phyloP scores from a whole-genome alignment of 2,329 filamentous ascomycete species.

The Penicillium sp. region DNA sequence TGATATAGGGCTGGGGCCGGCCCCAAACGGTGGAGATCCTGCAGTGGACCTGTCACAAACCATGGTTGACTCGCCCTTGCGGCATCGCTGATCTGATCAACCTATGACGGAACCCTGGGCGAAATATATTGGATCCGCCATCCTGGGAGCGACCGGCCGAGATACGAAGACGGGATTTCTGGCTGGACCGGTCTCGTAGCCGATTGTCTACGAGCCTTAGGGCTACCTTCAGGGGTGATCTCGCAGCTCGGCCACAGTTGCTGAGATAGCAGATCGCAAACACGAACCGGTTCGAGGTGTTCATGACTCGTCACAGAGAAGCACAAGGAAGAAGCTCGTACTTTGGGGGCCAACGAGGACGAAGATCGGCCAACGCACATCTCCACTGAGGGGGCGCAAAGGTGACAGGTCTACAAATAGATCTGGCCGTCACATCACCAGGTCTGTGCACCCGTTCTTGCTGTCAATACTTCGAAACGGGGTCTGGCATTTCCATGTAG shows the following conservation, averaged over 20 bases:
- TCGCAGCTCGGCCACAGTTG: neutral
- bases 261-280: neutral
- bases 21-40: neutral
- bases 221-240: neutral
- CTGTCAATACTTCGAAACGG: neutral
- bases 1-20: conserved; percentile 1
- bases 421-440: conserved; percentile 14
- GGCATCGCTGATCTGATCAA: neutral
- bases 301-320: conserved; percentile 19
- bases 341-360: neutral
- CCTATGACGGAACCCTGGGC: neutral
- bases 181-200: neutral
- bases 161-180: neutral
- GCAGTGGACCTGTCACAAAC: conserved; percentile 1
- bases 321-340: neutral
- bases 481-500: neutral
- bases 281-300: conserved; percentile 10
- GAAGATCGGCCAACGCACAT: neutral
- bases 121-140: neutral
- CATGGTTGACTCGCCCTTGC: neutral
- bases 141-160: neutral
- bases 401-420: conserved; percentile 24
- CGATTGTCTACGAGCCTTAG: neutral
- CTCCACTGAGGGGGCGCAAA: conserved; percentile 1
- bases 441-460: conserved; percentile 15